Percentiles rank a stretch among this genome's conserved stretches.
Evolutionary conservation across 768 basidiomycete species (phyloP).

Genomic region (Tephrocybe sp.): DNA sequence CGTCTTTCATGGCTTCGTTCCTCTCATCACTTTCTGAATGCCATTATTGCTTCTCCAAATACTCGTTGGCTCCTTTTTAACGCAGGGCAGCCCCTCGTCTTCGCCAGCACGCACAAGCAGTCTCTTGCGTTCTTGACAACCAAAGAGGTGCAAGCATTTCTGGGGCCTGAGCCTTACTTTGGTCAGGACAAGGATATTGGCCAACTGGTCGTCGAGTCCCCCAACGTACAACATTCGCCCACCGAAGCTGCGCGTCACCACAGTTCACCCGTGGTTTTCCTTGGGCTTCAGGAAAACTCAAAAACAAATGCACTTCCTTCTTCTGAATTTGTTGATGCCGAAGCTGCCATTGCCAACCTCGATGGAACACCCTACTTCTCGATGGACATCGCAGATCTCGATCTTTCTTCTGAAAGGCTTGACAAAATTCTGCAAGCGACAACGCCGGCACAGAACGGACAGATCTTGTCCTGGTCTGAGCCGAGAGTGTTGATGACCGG

Average conservation of each 20-base stretch:
- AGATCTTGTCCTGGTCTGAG: slow-evolving; percentile 58
- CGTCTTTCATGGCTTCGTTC: slow-evolving; percentile 79
- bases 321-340: slow-evolving; percentile 59
- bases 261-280: slow-evolving; percentile 66
- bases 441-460: slow-evolving; percentile 36
- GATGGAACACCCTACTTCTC: slow-evolving; percentile 87
- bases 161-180: slow-evolving; percentile 70
- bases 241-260: slow-evolving; percentile 60
- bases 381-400: slow-evolving; percentile 63
- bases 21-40: slow-evolving; percentile 73
- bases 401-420: slow-evolving; percentile 30
- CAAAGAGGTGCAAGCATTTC: slow-evolving; percentile 55
- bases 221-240: slow-evolving; percentile 30
- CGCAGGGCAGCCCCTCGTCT: slow-evolving; percentile 63
- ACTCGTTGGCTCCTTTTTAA: slow-evolving; percentile 82
- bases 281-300: slow-evolving; percentile 68
- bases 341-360: slow-evolving; percentile 53
- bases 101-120: slow-evolving; percentile 31
- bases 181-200: slow-evolving; percentile 59
- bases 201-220: slow-evolving; percentile 26
- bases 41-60: slow-evolving; percentile 53
- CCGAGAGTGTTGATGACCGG: slow-evolving; percentile 53
- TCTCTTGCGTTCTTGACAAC: slow-evolving; percentile 56
- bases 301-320: slow-evolving; percentile 56
- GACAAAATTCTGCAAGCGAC: slow-evolving; percentile 38